Evolutionary conservation across 352 stramenopile genomes (phyloP).

Genomic region (Pythium folliculosum): DNA sequence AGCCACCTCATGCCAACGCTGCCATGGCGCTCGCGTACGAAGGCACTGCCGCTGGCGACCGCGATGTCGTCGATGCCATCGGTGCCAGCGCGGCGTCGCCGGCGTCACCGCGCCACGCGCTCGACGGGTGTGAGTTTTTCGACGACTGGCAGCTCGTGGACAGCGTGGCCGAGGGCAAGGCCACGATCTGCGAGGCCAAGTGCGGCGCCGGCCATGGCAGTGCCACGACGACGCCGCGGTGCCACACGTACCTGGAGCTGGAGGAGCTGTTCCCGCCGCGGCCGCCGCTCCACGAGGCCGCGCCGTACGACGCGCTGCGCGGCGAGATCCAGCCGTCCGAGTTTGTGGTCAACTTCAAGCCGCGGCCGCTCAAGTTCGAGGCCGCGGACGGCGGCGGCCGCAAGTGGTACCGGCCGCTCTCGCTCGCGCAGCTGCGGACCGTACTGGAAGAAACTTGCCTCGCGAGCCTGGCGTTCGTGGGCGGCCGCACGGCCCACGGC

Average conservation of each 20-base stretch:
- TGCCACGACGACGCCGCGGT: no score
- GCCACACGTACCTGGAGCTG: slow-evolving; percentile 33
- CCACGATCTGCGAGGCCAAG: slow-evolving; percentile 33
- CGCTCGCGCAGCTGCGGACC: slow-evolving; percentile 31
- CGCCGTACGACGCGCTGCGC: slow-evolving; percentile 16
- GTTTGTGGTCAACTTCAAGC: slow-evolving; percentile 39
- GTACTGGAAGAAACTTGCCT: slow-evolving; percentile 23
- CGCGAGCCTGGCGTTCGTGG: slow-evolving; percentile 31
- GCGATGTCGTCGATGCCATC: no score
- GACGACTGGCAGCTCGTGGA: slow-evolving; percentile 40
- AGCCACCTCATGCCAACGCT: neutral
- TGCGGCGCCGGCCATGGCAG: slow-evolving; percentile 9
- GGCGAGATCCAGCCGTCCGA: slow-evolving; percentile 29
- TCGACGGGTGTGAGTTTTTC: slow-evolving; percentile 29
- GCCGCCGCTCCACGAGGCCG: neutral
- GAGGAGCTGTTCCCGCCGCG: slow-evolving; percentile 33
- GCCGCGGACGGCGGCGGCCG: slow-evolving; percentile 4
- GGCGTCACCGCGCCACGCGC: slow-evolving; percentile 1
- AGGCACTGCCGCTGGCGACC: neutral
- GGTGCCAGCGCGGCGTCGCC: neutral
- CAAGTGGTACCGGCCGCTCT: slow-evolving; percentile 43
- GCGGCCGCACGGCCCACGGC: slow-evolving; percentile 44
- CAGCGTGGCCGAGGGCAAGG: slow-evolving; percentile 24
- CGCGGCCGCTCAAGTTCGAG: slow-evolving; percentile 33
- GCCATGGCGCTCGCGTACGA: slow-evolving; percentile 17